Conservation (phyloP, 2,329 filamentous ascomycete genomes). For the Exophiala sideris region DNA sequence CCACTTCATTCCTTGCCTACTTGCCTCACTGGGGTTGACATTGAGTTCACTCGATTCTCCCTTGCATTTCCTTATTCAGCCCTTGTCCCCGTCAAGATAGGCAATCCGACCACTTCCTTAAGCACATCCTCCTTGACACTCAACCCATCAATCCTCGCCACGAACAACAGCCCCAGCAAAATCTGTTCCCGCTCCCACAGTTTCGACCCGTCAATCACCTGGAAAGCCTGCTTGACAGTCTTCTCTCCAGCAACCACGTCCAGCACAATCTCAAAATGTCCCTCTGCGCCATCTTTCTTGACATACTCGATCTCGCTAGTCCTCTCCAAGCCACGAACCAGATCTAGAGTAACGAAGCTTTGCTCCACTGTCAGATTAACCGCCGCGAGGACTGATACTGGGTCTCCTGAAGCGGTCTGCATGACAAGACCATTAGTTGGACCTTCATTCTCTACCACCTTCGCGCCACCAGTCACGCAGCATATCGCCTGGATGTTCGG, state of each 20-base stretch:
- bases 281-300: neutral
- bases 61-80: constrained; percentile 48
- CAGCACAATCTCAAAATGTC: constrained; percentile 91
- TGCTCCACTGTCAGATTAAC: constrained; percentile 16
- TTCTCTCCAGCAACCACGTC: constrained; percentile 76
- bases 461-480: constrained; percentile 4
- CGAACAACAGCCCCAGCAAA: constrained; percentile 13
- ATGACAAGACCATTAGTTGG: neutral
- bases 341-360: constrained; percentile 20
- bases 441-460: neutral
- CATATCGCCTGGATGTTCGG: constrained; percentile 7
- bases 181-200: constrained; percentile 18
- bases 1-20: too few relatives aligned
- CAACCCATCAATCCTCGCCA: constrained; percentile 8
- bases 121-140: constrained; percentile 5
- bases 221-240: constrained; percentile 41
- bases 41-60: constrained; percentile 9
- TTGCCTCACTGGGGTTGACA: too few relatives aligned
- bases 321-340: constrained; percentile 15
- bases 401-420: constrained; percentile 2
- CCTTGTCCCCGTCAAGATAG: constrained; percentile 40
- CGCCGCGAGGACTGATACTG: constrained; percentile 12
- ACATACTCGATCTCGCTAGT: constrained; percentile 9
- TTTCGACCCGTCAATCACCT: constrained; percentile 17
- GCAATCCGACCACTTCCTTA: constrained; percentile 5